A percentile compares a stretch with the other conserved stretches of the same genome.
Conservation (phyloP, 2,329 filamentous ascomycete genomes). For the Colletotrichum cuscutae region DNA sequence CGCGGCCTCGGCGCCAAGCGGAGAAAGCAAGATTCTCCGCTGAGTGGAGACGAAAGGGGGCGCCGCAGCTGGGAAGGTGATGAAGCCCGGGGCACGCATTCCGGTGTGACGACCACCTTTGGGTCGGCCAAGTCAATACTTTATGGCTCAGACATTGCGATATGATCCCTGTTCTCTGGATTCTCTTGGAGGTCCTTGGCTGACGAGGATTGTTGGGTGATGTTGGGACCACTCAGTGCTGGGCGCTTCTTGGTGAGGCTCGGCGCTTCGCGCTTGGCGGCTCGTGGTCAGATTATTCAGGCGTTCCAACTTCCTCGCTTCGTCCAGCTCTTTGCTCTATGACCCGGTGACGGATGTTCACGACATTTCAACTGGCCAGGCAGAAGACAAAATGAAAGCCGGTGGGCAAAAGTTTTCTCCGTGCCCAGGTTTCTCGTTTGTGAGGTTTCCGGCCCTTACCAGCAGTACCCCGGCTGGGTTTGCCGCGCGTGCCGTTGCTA, state of each 20-base stretch:
- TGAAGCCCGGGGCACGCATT: background rate
- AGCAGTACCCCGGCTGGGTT: too few relatives aligned
- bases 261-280: conserved; percentile 29
- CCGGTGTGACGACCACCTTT: conserved; percentile 16
- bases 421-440: background rate
- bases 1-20: conserved; percentile 29
- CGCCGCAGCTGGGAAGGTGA: background rate
- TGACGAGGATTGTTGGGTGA: conserved; percentile 12
- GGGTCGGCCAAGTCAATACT: conserved; percentile 17
- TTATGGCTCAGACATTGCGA: conserved; percentile 8
- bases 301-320: background rate
- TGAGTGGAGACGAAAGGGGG: background rate
- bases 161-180: background rate
- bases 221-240: conserved; percentile 9
- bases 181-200: conserved; percentile 26
- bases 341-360: background rate
- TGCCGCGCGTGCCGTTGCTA: too few relatives aligned
- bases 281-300: conserved; percentile 4
- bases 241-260: conserved; percentile 31
- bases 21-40: conserved; percentile 17
- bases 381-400: background rate
- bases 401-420: background rate
- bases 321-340: background rate
- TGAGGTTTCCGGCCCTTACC: background rate
- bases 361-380: too few relatives aligned